Percentiles rank a stretch among this genome's conserved stretches.
Conservation (phyloP, 2,329 filamentous ascomycete genomes). For the Diaporthe citri region DNA sequence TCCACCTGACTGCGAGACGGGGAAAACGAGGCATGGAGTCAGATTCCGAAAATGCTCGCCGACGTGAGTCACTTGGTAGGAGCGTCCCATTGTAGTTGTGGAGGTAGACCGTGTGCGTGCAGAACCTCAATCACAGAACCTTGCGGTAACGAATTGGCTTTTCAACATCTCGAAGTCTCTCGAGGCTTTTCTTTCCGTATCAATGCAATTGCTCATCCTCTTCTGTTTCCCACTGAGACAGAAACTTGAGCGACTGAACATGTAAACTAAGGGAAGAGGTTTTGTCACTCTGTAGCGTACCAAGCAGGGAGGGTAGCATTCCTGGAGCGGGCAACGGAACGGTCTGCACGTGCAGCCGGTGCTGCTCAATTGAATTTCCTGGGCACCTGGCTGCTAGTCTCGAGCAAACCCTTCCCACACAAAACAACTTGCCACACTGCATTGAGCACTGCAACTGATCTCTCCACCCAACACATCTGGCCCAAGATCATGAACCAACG, state of each 20-base stretch:
- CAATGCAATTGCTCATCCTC: too few relatives aligned
- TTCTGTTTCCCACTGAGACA: too few relatives aligned
- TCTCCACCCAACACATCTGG: background rate
- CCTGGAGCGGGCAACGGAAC: background rate
- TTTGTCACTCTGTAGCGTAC: background rate
- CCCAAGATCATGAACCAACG: slow-evolving; percentile 22
- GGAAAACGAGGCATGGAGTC: background rate
- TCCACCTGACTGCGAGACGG: background rate
- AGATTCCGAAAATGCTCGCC: slow-evolving; percentile 10
- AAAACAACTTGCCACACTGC: background rate
- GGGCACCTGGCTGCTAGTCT: background rate
- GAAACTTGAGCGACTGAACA: background rate
- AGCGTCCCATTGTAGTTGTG: background rate
- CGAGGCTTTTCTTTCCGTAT: background rate
- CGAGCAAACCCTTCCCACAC: slow-evolving; percentile 14
- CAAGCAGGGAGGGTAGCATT: background rate
- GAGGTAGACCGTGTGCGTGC: background rate
- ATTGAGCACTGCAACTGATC: background rate
- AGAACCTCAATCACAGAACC: background rate
- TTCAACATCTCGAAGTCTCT: background rate
- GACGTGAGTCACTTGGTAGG: slow-evolving; percentile 28
- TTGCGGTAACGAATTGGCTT: background rate
- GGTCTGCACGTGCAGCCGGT: slow-evolving; percentile 3
- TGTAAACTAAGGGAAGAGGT: background rate
- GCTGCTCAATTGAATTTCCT: background rate